phyloP scores from a whole-genome alignment of 805 yeast species.

The Wickerhamomyces xylosicus region DNA sequence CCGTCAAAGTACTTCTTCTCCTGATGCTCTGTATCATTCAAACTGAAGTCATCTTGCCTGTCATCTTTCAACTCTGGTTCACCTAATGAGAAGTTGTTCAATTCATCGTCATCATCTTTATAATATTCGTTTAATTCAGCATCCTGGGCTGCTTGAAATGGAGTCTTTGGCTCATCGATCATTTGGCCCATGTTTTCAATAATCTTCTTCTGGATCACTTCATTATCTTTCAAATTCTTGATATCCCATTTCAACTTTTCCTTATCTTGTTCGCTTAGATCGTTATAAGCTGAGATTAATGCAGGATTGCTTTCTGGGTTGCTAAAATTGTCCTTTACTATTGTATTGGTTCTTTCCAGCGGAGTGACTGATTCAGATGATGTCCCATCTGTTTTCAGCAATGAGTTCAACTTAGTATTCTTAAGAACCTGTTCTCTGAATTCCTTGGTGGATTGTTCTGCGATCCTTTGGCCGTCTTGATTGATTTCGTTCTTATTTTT shows the following conservation, averaged over 20 bases:
- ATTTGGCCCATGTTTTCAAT: slow-evolving; percentile 34
- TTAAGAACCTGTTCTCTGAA: slow-evolving; percentile 64
- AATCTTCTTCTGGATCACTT: slow-evolving; percentile 57
- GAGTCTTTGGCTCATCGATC: slow-evolving; percentile 93
- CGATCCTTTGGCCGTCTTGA: neutral
- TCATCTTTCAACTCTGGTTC: slow-evolving; percentile 37
- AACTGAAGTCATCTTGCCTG: slow-evolving; percentile 14
- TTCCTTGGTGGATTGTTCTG: slow-evolving; percentile 26
- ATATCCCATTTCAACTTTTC: slow-evolving; percentile 77
- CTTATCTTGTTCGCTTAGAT: slow-evolving; percentile 6
- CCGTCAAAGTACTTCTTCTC: slow-evolving; percentile 21
- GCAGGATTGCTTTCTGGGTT: slow-evolving; percentile 1
- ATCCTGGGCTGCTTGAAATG: slow-evolving; percentile 83
- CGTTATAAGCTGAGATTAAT: slow-evolving; percentile 5
- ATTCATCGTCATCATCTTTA: slow-evolving; percentile 49
- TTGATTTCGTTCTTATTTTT: neutral
- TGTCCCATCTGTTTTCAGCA: slow-evolving; percentile 24
- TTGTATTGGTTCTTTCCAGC: slow-evolving; percentile 18
- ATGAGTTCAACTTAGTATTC: slow-evolving; percentile 71
- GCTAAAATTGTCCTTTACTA: slow-evolving; percentile 2
- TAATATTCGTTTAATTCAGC: slow-evolving; percentile 72
- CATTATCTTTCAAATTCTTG: slow-evolving; percentile 51
- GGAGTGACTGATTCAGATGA: too few relatives aligned
- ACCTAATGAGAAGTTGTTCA: slow-evolving; percentile 47
- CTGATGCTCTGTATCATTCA: slow-evolving; percentile 2